phyloP scores from a whole-genome alignment of 352 stramenopile species.

The Sclerospora graminicola region DNA sequence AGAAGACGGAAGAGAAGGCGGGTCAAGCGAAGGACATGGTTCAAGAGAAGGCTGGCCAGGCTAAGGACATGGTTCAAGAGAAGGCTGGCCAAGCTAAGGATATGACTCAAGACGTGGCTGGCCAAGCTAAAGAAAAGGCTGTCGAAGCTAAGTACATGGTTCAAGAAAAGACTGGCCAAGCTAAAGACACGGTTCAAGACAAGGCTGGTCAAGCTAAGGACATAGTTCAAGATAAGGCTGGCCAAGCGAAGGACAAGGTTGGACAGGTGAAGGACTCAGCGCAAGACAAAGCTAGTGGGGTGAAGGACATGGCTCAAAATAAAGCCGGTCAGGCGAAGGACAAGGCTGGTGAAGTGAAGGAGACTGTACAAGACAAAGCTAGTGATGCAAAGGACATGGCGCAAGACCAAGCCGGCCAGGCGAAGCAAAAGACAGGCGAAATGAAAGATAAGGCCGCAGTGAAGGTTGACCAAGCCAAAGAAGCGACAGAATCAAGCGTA shows the following conservation, averaged over 20 bases:
- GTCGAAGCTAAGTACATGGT: neutral
- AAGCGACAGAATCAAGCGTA: neutral
- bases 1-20: constrained; percentile 17
- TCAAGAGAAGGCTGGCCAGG: constrained; percentile 6
- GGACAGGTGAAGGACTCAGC: constrained; percentile 5
- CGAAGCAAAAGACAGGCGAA: constrained; percentile 12
- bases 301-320: neutral
- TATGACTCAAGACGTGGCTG: constrained; percentile 8
- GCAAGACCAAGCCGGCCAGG: neutral
- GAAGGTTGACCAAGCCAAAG: no score
- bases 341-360: neutral
- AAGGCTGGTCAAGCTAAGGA: constrained; percentile 8
- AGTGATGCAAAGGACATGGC: neutral
- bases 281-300: neutral
- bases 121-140: neutral
- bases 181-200: constrained; percentile 6
- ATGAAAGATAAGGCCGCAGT: constrained; percentile 1
- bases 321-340: no score
- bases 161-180: neutral
- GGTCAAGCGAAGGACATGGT: constrained; percentile 5
- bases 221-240: no score
- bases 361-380: neutral
- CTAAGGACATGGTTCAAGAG: constrained; percentile 5
- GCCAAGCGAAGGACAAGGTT: no score
- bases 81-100: constrained; percentile 5